Evolutionary conservation across 2,329 filamentous ascomycete species (phyloP), one percentile per base, ranked within the genome.

Genomic region (Lecanicillium sp.): DNA sequence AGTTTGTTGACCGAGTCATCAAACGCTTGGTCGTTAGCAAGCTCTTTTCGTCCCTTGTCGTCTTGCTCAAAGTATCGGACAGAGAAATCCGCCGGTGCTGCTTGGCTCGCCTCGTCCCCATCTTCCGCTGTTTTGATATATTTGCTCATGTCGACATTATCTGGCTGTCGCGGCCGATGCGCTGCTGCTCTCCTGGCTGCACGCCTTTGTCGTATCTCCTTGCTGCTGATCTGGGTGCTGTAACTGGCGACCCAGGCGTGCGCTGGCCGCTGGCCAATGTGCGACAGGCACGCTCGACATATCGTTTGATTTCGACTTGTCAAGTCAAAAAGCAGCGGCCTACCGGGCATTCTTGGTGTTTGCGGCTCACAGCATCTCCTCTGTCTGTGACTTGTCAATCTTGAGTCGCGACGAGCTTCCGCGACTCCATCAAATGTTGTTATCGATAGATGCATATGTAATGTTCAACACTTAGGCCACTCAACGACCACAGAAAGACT

Each of bases 51-150:
- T 7, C 50, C 48, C 20, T 53, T 46, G 3, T 58, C 56, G 12
- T 60, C 59, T 48, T 73, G 64, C 39, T 75, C 68, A 43, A 71
- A 75, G 48, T 63, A 73, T 8, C 63, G 60, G 9, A 73, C 59
- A 3, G 57, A 54, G 27, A 55, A 58, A 13, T 51, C 43, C 2
- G 19, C 9, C 2, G n/a, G 28, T 9, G 36, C 14, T 11, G 19
- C n/a, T 18, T 33, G 6, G 9, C 20, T 29, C n/a, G 19, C 16
- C 13, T 19, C 7, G 16, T 19, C 34, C 33, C 22, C 3, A 25
- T 33, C 29, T 9, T 5, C 33, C 2, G 34, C 18, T 19, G 33
- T 15, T 16, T 14, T 17, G 20, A 41, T 29, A 12, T 29, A 41
- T 28, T 36, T 22, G 12, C 29, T 29, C 12, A 41, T 28, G 12